Base-by-base conservation (phyloP, 2,329 filamentous ascomycete genomes). In the Verticillium longisporum region DNA sequence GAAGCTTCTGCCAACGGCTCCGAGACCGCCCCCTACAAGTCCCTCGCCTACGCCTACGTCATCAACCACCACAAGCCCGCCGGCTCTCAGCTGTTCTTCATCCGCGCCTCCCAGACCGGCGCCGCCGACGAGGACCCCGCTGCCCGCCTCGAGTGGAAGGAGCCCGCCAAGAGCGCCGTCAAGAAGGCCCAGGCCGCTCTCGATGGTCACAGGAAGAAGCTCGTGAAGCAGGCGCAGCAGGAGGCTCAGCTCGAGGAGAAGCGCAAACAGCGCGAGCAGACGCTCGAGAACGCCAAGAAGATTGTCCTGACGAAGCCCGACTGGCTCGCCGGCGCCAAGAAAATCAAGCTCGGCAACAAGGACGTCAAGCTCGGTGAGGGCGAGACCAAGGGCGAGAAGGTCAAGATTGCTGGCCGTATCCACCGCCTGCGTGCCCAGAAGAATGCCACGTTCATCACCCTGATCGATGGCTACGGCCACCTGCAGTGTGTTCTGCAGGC, bases 351-450 rank as follows among this genome's bases (percentile, higher is more conserved):
- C 67, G 86, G 88, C 69, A 84, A 88, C 69, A 90, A 86, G 72
- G 83, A 88, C 70, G 78, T 88, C 34, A 77, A 82, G 67, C 75
- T 88, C 67, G 80, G 86, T 75, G 79, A 86, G 66, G 75, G 80
- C 71, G 58, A 60, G 33, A 56, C 53, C 34, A 84, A 85, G 74
- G 91, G 90, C 65, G 88, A 88, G 54, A 83, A 92, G 60, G 90
- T 96, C 62, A 86, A 88, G 67, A 90, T 97, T 26, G 84, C 88
- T 66, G 93, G 93, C 61, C 85, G 92, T 66, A 91, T 97, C 60
- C 91, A 96, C 77, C 86, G 91, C 62, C 78, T 93, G 73, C 85
- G 91, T 64, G 82, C 84, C 63, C 93, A 97, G 77, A 95, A 94
- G 77, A 88, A 91, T 71, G 85, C 91, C 66, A 88, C 92, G 60